phyloP scores from a whole-genome alignment of 75 land plant genomes.

The Selaginella moellendorffii region DNA sequence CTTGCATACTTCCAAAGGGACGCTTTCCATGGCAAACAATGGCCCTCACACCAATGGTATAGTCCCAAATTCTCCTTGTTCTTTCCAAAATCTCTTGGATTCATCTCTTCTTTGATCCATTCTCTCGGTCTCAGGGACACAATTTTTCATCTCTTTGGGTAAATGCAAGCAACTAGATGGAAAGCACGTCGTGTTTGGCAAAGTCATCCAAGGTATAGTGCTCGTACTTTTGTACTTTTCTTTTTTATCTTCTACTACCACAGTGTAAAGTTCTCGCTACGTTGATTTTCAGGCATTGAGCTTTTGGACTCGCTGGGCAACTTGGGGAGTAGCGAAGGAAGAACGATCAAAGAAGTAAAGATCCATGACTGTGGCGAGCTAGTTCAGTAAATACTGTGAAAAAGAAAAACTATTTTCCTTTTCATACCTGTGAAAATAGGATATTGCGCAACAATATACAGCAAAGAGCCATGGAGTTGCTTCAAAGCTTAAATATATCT shows the following conservation, averaged over 20 bases:
- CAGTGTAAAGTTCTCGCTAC: not conserved
- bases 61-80: not conserved
- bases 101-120: slow-evolving; percentile 8
- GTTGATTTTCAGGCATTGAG: slow-evolving; percentile 18
- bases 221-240: not conserved
- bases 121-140: slow-evolving; percentile 16
- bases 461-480: not conserved
- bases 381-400: not conserved
- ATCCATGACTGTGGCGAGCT: slow-evolving; percentile 17
- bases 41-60: slow-evolving; percentile 33
- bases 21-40: slow-evolving; percentile 31
- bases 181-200: slow-evolving; percentile 31
- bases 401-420: not conserved
- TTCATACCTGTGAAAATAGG: not conserved
- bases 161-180: slow-evolving; percentile 27
- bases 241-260: not conserved
- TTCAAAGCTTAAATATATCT: not conserved
- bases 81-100: not conserved
- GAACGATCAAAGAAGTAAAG: slow-evolving; percentile 15
- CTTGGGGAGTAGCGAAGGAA: slow-evolving; percentile 19
- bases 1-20: slow-evolving; percentile 24
- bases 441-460: not conserved
- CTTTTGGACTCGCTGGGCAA: slow-evolving; percentile 18
- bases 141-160: slow-evolving; percentile 31
- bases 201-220: slow-evolving; percentile 20